A percentile compares a stretch with the other conserved stretches of the same genome.
Evolutionary conservation across 192 early-diverging fungal genomes (phyloP).

Genomic region (Coemansia sp.): DNA sequence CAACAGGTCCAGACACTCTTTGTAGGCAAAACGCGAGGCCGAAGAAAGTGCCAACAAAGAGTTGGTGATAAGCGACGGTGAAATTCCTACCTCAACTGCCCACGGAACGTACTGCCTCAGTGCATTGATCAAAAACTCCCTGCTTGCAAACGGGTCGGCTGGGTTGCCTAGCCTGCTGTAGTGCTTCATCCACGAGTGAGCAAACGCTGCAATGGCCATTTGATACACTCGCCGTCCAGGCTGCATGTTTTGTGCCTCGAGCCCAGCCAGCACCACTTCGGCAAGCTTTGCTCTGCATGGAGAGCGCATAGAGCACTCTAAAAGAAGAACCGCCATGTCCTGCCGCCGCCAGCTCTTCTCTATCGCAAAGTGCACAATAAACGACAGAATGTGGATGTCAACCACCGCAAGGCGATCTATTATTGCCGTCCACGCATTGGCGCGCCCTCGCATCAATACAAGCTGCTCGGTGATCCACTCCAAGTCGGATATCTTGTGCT

Average conservation of each 20-base stretch:
- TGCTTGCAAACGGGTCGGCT: not conserved
- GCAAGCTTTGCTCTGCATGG: slow-evolving; percentile 5
- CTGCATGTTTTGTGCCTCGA: not conserved
- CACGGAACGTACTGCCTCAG: slow-evolving; percentile 9
- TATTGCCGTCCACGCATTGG: slow-evolving; percentile 7
- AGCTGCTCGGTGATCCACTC: slow-evolving; percentile 24
- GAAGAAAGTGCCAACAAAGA: slow-evolving; percentile 19
- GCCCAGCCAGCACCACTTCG: slow-evolving; percentile 5
- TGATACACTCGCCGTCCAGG: not conserved
- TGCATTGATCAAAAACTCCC: not conserved
- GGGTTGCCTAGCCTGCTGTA: not conserved
- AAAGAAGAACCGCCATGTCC: slow-evolving; percentile 3
- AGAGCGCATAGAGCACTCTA: slow-evolving; percentile 1
- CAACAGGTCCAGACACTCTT: slow-evolving; percentile 16
- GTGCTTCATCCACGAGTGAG: slow-evolving; percentile 2
- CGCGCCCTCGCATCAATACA: not conserved
- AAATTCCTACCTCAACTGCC: slow-evolving; percentile 1
- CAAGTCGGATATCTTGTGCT: slow-evolving; percentile 22
- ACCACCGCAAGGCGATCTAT: slow-evolving; percentile 6
- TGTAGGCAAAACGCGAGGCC: not conserved
- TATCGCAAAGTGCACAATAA: slow-evolving; percentile 7
- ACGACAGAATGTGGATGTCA: slow-evolving; percentile 1
- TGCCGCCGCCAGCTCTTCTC: not conserved
- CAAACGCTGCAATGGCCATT: slow-evolving; percentile 1
- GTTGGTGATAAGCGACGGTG: not conserved